Evolutionary conservation across 768 basidiomycete genomes (phyloP), one percentile per base, ranked within the genome.

Genomic region (Cytidiella melzeri): DNA sequence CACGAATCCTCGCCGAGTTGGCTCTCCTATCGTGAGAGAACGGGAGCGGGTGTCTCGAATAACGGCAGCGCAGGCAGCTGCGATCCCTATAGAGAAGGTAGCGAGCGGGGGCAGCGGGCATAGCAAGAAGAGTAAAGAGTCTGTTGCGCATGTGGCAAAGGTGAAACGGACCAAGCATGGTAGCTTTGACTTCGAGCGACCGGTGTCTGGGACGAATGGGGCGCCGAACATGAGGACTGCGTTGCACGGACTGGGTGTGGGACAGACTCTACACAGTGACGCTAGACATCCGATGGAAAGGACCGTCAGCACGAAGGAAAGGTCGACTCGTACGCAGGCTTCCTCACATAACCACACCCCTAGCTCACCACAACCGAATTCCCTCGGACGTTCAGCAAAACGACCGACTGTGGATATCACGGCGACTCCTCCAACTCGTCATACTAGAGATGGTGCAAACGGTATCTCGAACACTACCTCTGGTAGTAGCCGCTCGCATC

Each of bases 141-240:
- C 50, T 12, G 52, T 51, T 18, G 44, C 41, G 12, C 34, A 42
- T 3, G 48, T 50, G 15, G 43, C 53, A 11, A 54, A 50, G 39
- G 37, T 52, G n/a, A 61, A 61, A 25, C 57, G 76, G 1, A 75
- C 70, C 37, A 83, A 84, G 59, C 83, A 84, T 54, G 84, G 84
- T 4, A 84, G 80, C 57, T 87, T 87, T 61, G 85, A 87, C 59
- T 87, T 87, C 55, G 86, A 87, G 64, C 71, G 84, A 28, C 84
- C 85, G 0, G 73, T 78, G 12, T 61, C 58, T 13, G 38, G 11
- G 34, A 47, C 21, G 40, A 50, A 48, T 15, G 50, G 40, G 24
- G 52, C 52, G 34, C 34, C 55, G 41, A 56, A 46, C 36, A 47
- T 58, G 26, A 50, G 42, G 47, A 53, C 55, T n/a, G 56, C 57